A percentile compares a stretch with the other conserved stretches of the same genome.
Conservation (phyloP, 2,329 filamentous ascomycete species). For the Corynespora cassiicola region DNA sequence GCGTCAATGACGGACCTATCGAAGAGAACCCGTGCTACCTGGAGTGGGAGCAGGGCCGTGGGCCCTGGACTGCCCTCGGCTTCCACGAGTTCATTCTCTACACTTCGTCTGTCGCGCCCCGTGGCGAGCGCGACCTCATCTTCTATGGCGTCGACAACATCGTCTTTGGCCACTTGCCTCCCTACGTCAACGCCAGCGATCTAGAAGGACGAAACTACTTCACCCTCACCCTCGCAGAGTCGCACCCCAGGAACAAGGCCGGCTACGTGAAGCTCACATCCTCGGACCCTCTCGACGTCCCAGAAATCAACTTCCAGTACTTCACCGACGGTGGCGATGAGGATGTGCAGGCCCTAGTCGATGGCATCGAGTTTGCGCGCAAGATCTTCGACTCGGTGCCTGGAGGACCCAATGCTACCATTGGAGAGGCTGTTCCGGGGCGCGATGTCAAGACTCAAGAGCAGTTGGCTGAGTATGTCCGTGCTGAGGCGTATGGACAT, state of each 20-base stretch:
- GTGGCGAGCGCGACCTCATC: conserved; percentile 11
- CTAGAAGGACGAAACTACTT: conserved; percentile 49
- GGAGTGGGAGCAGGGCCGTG: conserved; percentile 48
- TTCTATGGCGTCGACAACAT: conserved; percentile 29
- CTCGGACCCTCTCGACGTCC: conserved; percentile 66
- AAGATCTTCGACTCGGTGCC: conserved; percentile 43
- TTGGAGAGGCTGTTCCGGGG: conserved; percentile 58
- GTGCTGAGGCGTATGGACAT: conserved; percentile 52
- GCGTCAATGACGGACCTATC: too few relatives aligned
- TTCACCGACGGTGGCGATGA: conserved; percentile 32
- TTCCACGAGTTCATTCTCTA: conserved; percentile 53
- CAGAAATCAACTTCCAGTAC: conserved; percentile 55
- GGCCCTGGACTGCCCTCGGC: conserved; percentile 49
- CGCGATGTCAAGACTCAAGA: conserved; percentile 50
- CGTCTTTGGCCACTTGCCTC: conserved; percentile 51
- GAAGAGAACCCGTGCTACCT: conserved; percentile 57
- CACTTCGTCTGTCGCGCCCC: conserved; percentile 47
- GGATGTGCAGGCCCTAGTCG: conserved; percentile 60
- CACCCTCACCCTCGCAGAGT: conserved; percentile 55
- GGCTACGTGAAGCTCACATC: conserved; percentile 68
- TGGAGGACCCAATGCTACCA: conserved; percentile 51
- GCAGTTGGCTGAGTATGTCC: conserved; percentile 45
- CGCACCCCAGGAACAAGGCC: conserved; percentile 64
- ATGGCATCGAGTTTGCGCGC: conserved; percentile 62
- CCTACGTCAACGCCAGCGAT: conserved; percentile 47